Evolutionary conservation across 177 flowering plant genomes (phyloP).

Genomic region (Viscum album): DNA sequence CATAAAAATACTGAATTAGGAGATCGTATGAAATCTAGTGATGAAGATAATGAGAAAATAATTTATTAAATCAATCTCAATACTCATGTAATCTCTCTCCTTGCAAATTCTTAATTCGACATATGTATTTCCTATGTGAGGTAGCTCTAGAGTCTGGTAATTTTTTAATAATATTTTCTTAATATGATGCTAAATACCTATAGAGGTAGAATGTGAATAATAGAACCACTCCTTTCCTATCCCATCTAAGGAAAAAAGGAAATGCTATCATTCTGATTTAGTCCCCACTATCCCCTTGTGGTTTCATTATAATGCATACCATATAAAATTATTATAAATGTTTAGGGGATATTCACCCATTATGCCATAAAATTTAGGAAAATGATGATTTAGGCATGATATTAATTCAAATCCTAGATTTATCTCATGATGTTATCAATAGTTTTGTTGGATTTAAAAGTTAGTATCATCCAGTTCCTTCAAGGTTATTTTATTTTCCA

Average conservation of each 20-base stretch:
- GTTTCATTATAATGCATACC: slow-evolving; percentile 15
- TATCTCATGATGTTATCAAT: no score
- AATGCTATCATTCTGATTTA: slow-evolving; percentile 13
- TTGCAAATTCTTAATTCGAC: neutral
- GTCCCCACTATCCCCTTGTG: slow-evolving; percentile 1
- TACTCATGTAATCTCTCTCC: slow-evolving; percentile 8
- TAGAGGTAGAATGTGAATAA: neutral
- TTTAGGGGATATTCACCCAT: slow-evolving; percentile 16
- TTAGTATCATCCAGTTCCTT: no score
- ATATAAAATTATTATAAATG: slow-evolving; percentile 15
- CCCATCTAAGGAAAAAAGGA: slow-evolving; percentile 6
- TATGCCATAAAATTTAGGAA: no score
- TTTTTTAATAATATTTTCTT: slow-evolving; percentile 1
- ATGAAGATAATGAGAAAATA: no score
- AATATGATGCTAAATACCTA: neutral
- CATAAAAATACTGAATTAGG: slow-evolving; percentile 12
- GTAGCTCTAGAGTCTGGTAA: neutral
- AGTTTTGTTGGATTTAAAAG: no score
- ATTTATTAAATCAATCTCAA: no score
- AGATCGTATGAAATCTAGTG: slow-evolving; percentile 1
- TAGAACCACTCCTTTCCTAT: slow-evolving; percentile 11
- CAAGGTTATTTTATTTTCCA: no score
- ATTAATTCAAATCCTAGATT: no score
- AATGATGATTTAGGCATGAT: no score
- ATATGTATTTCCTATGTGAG: neutral